Percentiles rank a stretch among this genome's conserved stretches.
Conservation (phyloP, 2,329 filamentous ascomycete species). For the Fonsecaea pedrosoi region DNA sequence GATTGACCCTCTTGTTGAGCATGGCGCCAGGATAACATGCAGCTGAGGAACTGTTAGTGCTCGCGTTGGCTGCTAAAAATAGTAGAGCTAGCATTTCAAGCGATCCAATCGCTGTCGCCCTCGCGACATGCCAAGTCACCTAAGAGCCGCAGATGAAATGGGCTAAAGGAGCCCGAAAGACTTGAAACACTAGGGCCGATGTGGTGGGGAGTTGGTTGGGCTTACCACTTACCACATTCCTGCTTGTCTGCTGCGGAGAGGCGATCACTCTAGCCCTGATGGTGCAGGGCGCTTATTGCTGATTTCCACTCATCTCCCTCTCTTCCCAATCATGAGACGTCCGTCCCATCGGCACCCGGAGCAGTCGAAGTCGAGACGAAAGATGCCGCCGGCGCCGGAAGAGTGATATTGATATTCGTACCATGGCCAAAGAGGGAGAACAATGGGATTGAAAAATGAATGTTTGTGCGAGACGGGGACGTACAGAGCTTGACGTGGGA, state of each 20-base stretch:
- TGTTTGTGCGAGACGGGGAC: background rate
- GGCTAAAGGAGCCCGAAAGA: constrained; percentile 8
- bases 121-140: background rate
- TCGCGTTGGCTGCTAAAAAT: constrained; percentile 22
- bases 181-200: constrained; percentile 17
- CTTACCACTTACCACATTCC: background rate
- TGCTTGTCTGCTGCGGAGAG: background rate
- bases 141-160: background rate
- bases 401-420: background rate
- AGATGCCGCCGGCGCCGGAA: background rate
- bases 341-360: background rate
- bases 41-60: background rate
- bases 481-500: no score
- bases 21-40: no score
- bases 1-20: background rate
- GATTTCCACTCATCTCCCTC: background rate
- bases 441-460: background rate
- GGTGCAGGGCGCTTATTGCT: constrained; percentile 19
- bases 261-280: background rate
- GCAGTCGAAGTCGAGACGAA: background rate
- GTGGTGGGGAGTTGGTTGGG: background rate
- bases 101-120: background rate
- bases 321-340: background rate
- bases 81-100: background rate
- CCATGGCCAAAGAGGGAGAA: background rate